Base-by-base conservation (phyloP, 345 rosid species). In the Sonneratia alba region DNA sequence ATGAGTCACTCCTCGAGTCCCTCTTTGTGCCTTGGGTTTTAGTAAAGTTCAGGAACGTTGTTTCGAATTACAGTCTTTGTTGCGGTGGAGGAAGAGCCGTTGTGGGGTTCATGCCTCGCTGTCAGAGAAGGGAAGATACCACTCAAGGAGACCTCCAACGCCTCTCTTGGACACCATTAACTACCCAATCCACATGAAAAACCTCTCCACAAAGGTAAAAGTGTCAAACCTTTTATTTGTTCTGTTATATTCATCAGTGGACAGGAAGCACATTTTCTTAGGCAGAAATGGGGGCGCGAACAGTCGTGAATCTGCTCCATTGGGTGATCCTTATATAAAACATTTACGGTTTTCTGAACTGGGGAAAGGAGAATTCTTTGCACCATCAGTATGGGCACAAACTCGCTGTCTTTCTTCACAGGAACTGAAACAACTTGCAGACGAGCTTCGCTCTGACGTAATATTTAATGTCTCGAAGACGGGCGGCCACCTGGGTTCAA, bases 401-500 rank as follows among this genome's bases (percentile, higher is more conserved):
- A 42, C 45, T 3, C 18, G 13, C 38, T 3, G 18, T 34, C 7
- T 32, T 6, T 62, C 18, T 62, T 27, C 27, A 11, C 19, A 94
- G 97, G 97, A 94, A 75, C 82, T 94, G 75, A 91, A 87, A 71
- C 97, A 94, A 53, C 89, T 95, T 0, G 85, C 92, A 11, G 96
- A 91, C 37, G 97, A 95, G 84, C 70, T 95, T 82, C 81, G 97
- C 74, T 90, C 97, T 0, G 99, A 95, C 75, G 97, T 95, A 73
- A 86, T 95, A 77, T 91, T 91, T 72, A 89, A 86, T 66, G 97
- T 95, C 49, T 95, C 99, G 0, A 90, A 86, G 79, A 95, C 97
- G 10, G 97, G 99, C 73, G 99, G 99, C 68, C 99, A 92, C 74
- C 78, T 92, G 32, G 99, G 99, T 34, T 92, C 99, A 2, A 92